Evolutionary conservation across 2,329 filamentous ascomycete species (phyloP), one percentile per base, ranked within the genome.

Genomic region (Didymella glomerata): DNA sequence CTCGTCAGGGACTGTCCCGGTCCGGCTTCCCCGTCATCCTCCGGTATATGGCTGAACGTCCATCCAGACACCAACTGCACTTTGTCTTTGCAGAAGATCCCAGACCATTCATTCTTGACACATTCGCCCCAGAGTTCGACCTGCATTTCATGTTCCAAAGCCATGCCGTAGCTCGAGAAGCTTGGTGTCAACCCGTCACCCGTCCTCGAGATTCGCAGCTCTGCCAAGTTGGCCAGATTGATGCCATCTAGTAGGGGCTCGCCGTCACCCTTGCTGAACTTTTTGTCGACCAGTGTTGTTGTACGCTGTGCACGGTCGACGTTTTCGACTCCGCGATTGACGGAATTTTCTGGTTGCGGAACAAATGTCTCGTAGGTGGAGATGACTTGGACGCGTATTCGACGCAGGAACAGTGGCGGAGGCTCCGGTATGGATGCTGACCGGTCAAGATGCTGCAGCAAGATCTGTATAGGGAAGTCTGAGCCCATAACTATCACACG

Each of bases 101-200:
- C 61, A 1, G 54, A 51, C 48, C 68, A 70, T 18, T 70, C 68
- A 28, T 68, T 68, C n/a, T 61, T 66, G 1, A 63, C 72, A 34
- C 72, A 74, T 51, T 68, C 67, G 13, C 68, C 67, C 62, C 69
- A 68, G 2, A 73, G 50, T 9, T 68, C 60, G 3, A 74, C 67
- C 45, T 68, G 63, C 4, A 73, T 7, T 22, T 64, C 61, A 30
- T 73, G 66, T 32, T 68, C 63, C 48, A 73, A 22, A 2, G 60
- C 49, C 1, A 72, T n/a, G 4, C 67, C 71, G 46, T 71, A 74
- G 34, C 63, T 70, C 5, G 67, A 68, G 50, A 74, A 74, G 24
- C 68, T 66, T 1, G 72, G 70, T 0, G 61, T 45, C 7, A 65
- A 28, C 7, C 41, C 48, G 9, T 63, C 59, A 6, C 63, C 50